Evolutionary conservation across 129 eudicot species (phyloP).

Genomic region (Pseudognaphalium luteoalbum): DNA sequence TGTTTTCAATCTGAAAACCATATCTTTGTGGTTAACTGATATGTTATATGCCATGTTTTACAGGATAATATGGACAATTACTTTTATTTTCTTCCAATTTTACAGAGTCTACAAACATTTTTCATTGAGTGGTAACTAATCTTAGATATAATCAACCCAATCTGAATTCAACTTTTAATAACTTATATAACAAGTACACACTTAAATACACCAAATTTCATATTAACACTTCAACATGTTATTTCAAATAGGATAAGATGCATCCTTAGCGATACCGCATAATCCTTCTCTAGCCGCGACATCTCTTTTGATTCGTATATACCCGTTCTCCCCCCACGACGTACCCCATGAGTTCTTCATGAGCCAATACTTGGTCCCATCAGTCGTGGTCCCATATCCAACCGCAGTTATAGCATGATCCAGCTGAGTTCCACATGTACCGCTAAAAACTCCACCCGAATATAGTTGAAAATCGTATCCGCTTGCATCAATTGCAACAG

Average conservation of each 20-base stretch:
- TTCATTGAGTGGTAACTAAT: background rate
- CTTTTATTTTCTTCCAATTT: background rate
- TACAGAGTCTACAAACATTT: constrained; percentile 3
- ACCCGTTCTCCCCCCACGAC: constrained; percentile 53
- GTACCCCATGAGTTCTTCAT: constrained; percentile 65
- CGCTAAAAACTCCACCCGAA: constrained; percentile 41
- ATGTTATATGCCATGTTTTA: background rate
- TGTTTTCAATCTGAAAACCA: too few species aligned
- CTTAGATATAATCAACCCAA: background rate
- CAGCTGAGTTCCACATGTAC: constrained; percentile 37
- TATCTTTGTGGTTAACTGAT: background rate
- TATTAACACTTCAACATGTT: background rate
- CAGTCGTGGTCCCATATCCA: constrained; percentile 45
- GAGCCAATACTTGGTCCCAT: constrained; percentile 62
- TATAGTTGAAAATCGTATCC: constrained; percentile 43
- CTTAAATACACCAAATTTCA: constrained; percentile 11
- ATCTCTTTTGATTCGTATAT: constrained; percentile 42
- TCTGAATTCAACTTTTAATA: background rate
- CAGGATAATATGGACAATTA: background rate
- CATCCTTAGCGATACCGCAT: constrained; percentile 53
- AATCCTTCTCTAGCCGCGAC: constrained; percentile 35
- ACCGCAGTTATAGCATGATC: constrained; percentile 57
- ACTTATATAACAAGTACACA: constrained; percentile 26
- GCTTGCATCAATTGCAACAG: constrained; percentile 44
- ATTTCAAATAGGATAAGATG: constrained; percentile 43